Conservation (phyloP, 345 rosid genomes). For the Ceriops zippeliana region DNA sequence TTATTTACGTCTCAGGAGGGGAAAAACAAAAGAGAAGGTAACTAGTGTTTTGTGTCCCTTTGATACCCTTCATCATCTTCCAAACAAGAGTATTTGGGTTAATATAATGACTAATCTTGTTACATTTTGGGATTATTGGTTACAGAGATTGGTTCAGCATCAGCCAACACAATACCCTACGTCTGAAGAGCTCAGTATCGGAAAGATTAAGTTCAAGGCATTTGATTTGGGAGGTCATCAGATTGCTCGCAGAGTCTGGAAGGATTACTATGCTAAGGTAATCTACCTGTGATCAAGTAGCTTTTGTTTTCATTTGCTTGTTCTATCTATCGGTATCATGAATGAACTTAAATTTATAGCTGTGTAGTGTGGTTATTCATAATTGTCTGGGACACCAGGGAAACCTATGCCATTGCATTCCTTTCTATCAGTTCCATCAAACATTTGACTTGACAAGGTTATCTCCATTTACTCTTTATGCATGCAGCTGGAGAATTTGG, state of each 20-base stretch:
- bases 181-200: conserved; percentile 74
- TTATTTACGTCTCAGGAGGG: too few species aligned
- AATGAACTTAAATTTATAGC: not conserved
- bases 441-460: too few species aligned
- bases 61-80: too few species aligned
- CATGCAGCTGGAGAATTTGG: too few species aligned
- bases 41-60: too few species aligned
- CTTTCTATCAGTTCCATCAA: too few species aligned
- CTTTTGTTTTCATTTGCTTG: not conserved
- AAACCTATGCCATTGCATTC: too few species aligned
- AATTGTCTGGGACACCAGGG: too few species aligned
- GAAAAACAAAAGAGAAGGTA: too few species aligned
- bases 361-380: not conserved
- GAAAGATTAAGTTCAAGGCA: conserved; percentile 74
- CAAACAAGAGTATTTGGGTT: too few species aligned
- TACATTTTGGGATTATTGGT: conserved; percentile 14
- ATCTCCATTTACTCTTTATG: too few species aligned
- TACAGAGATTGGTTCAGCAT: conserved; percentile 73
- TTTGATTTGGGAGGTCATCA: conserved; percentile 85
- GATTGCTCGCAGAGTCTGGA: conserved; percentile 79
- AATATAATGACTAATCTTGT: not conserved
- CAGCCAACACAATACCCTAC: conserved; percentile 82
- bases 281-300: not conserved
- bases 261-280: conserved; percentile 78
- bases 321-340: not conserved